A percentile compares a stretch with the other conserved stretches of the same genome.
Evolutionary conservation across 768 basidiomycete genomes (phyloP).

Genomic region (Candolleomyces aberdarensis): DNA sequence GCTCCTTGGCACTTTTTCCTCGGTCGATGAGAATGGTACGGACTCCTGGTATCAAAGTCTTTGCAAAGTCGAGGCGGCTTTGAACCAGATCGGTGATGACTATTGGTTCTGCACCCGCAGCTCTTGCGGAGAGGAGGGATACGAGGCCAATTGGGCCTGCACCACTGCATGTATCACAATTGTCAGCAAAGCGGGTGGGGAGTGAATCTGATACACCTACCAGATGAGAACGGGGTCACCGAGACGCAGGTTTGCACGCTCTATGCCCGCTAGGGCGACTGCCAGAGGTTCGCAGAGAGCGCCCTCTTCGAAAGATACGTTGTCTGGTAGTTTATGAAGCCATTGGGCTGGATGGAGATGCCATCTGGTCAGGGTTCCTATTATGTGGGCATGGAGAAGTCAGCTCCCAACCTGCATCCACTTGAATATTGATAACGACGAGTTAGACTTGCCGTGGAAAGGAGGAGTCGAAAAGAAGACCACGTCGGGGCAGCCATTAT

Average conservation of each 20-base stretch:
- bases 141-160: slow-evolving; percentile 68
- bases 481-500: slow-evolving; percentile 58
- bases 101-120: slow-evolving; percentile 68
- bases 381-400: neutral
- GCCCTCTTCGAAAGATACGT: slow-evolving; percentile 65
- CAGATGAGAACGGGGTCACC: slow-evolving; percentile 63
- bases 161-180: slow-evolving; percentile 36
- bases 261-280: slow-evolving; percentile 66
- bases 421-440: neutral
- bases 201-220: slow-evolving; percentile 26
- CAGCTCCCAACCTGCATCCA: neutral
- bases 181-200: neutral
- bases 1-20: slow-evolving; percentile 42
- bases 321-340: slow-evolving; percentile 62
- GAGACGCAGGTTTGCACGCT: slow-evolving; percentile 60
- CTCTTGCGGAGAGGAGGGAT: slow-evolving; percentile 58
- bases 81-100: slow-evolving; percentile 68
- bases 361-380: slow-evolving; percentile 63
- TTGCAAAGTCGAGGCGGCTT: slow-evolving; percentile 64
- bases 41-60: slow-evolving; percentile 55
- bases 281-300: slow-evolving; percentile 65
- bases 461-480: slow-evolving; percentile 75
- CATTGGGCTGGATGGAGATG: slow-evolving; percentile 66
- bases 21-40: slow-evolving; percentile 53
- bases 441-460: slow-evolving; percentile 46